A percentile compares a stretch with the other conserved stretches of the same genome.
phyloP scores from a whole-genome alignment of 2,329 filamentous ascomycete genomes.

The Myriosclerotinia scirpicola region DNA sequence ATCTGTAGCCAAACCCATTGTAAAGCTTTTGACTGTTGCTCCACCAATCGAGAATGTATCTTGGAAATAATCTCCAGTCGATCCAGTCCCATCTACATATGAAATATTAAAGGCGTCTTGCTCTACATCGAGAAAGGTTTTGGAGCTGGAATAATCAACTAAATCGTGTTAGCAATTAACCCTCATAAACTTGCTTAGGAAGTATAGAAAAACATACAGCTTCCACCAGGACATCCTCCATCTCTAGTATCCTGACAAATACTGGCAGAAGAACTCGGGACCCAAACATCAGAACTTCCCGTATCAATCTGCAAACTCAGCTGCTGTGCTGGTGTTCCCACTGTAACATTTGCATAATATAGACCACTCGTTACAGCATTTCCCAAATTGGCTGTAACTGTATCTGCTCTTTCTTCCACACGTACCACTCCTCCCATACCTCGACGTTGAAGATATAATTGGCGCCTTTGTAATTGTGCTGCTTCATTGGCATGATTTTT shows the following conservation, averaged over 20 bases:
- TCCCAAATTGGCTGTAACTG: conserved; percentile 30
- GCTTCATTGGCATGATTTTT: conserved; percentile 29
- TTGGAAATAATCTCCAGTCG: conserved; percentile 57
- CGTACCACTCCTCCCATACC: conserved; percentile 21
- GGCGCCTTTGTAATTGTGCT: conserved; percentile 32
- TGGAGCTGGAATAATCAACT: conserved; percentile 53
- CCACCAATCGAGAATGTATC: conserved; percentile 56
- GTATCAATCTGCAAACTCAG: conserved; percentile 60
- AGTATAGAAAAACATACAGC: conserved; percentile 46
- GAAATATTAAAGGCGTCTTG: conserved; percentile 55
- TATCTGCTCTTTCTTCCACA: conserved; percentile 26
- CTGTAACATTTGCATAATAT: conserved; percentile 49
- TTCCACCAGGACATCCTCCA: conserved; percentile 47
- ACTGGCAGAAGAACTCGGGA: conserved; percentile 44
- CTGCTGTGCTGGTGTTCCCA: conserved; percentile 59
- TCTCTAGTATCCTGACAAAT: conserved; percentile 37
- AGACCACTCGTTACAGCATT: conserved; percentile 57
- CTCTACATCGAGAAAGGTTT: conserved; percentile 49
- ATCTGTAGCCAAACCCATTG: conserved; percentile 54
- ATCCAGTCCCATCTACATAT: conserved; percentile 59
- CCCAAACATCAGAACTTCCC: conserved; percentile 63
- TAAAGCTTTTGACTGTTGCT: conserved; percentile 50
- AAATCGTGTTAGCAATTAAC: conserved; percentile 14
- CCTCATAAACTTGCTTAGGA: neutral
- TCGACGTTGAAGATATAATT: conserved; percentile 18